These are phyloP conservation scores for Didymella pomorum DNA, from an alignment of 2,329 filamentous ascomycete genomes.

Conservation along the genomic window DNA sequence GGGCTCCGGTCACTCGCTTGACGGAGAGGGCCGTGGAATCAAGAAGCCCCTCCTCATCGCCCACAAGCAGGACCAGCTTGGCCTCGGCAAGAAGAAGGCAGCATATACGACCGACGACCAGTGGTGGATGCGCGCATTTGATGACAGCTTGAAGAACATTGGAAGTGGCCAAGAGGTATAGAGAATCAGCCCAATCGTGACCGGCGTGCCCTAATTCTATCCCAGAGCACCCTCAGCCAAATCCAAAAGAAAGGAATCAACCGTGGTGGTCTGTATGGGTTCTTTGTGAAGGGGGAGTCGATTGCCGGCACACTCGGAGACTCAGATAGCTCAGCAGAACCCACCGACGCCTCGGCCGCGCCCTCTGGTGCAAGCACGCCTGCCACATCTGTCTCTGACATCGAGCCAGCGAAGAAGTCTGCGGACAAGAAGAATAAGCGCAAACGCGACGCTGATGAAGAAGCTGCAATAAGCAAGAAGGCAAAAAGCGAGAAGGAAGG, in stretches of 20 bases:
- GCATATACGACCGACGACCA: conserved; percentile 71
- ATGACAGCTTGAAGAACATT: conserved; percentile 81
- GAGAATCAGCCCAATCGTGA: conserved; percentile 30
- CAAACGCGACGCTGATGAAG: conserved; percentile 29
- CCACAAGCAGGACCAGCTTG: conserved; percentile 81
- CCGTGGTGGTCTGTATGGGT: conserved; percentile 74
- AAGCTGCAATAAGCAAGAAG: conserved; percentile 28
- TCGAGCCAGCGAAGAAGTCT: conserved; percentile 23
- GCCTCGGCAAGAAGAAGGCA: conserved; percentile 77
- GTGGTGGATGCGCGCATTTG: conserved; percentile 97
- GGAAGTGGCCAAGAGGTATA: conserved; percentile 43
- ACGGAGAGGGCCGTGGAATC: conserved; percentile 78
- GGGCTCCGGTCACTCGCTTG: conserved; percentile 86
- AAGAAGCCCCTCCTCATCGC: conserved; percentile 83
- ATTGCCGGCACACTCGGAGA: conserved; percentile 72
- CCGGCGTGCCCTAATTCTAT: neutral
- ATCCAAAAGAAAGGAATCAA: conserved; percentile 58
- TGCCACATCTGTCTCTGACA: conserved; percentile 39
- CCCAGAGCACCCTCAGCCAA: conserved; percentile 62
- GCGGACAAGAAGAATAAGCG: conserved; percentile 38
- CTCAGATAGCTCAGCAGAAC: conserved; percentile 27
- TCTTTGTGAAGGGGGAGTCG: conserved; percentile 83
- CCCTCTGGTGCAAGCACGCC: conserved; percentile 37
- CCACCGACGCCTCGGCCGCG: conserved; percentile 28
- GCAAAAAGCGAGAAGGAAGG: conserved; percentile 16